Base-by-base conservation (phyloP, 306 rosid species). In the Vigna reflexopilosa region DNA sequence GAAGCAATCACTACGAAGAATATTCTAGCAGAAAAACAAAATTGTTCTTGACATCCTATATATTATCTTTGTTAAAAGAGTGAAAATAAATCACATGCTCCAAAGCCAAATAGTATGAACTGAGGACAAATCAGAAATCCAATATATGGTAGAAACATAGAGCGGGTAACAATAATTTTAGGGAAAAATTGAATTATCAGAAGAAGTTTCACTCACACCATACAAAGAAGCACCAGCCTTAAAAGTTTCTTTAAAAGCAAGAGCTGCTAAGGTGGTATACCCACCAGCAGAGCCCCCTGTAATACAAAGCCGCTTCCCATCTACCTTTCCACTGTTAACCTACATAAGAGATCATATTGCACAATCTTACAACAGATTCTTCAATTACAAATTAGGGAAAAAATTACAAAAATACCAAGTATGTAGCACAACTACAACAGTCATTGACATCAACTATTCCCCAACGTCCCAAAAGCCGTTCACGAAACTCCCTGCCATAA, bases 281-380 rank as follows among this genome's bases (percentile, higher is more conserved):
- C 99, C 99, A 86, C 99, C 98, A 56, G 99, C 99, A 77, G 99
- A 96, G 72, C 87, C 99, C 38, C 98, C 99, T 5, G 98, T 93
- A 48, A 96, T 96, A 83, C 98, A 96, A 55, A 96, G 86, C 7
- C 94, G 84, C 48, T 91, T 86, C 51, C 81, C 91, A 82, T 96
- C 98, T 55, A 84, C 99, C 86, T 87, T 93, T 73, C 99, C 97
- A 1, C 83, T 79, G 77, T 87, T 87, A 88, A 91, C 96, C 99
- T 95, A 51, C 26, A 85, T 24, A 82, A 76, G 76, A 78, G 49
- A 58, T 16, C 40, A 62, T 22, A 54, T 17, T 38, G 71, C 42
- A 30, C 67, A 64, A 49, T 72, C 67, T 48, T 20, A 26, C 34
- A 76, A 70, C 2, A 66, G 55, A 72, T 32, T 44, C 76, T 70